phyloP scores from a whole-genome alignment of 805 yeast genomes.

The Teunomyces cretensis region DNA sequence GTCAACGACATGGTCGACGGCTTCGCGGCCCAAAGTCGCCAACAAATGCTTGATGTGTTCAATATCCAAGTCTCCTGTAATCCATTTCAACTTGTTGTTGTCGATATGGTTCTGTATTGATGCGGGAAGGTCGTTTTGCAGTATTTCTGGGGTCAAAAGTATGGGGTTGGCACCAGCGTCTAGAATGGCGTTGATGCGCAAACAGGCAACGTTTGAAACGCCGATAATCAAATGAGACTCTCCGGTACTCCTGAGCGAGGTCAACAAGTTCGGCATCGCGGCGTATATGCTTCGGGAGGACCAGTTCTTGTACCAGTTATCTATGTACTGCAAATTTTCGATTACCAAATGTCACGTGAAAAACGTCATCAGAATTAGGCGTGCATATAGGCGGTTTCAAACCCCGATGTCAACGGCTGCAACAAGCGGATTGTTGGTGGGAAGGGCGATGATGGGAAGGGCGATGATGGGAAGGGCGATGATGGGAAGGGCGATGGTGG shows the following conservation, averaged over 20 bases:
- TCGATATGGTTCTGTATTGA: slow-evolving; percentile 23
- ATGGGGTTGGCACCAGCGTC: slow-evolving; percentile 57
- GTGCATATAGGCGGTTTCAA: not conserved
- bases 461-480: too few species aligned
- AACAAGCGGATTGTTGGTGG: too few species aligned
- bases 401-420: too few species aligned
- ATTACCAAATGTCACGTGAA: slow-evolving; percentile 19
- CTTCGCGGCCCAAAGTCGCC: slow-evolving; percentile 55
- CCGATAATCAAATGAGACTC: slow-evolving; percentile 64
- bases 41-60: slow-evolving; percentile 38
- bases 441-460: too few species aligned
- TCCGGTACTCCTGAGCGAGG: slow-evolving; percentile 45
- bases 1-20: slow-evolving; percentile 68
- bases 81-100: slow-evolving; percentile 23
- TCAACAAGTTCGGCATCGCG: slow-evolving; percentile 25
- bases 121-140: slow-evolving; percentile 17
- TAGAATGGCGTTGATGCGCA: slow-evolving; percentile 48
- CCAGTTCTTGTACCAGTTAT: not conserved
- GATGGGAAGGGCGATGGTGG: too few species aligned
- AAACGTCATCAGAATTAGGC: not conserved
- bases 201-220: slow-evolving; percentile 42
- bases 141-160: slow-evolving; percentile 39
- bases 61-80: slow-evolving; percentile 30
- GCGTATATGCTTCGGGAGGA: not conserved
- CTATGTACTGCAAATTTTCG: slow-evolving; percentile 4